These are phyloP conservation scores for Tetradesmus obliquus DNA, from an alignment of 139 green algal genomes.

Conservation along the genomic window DNA sequence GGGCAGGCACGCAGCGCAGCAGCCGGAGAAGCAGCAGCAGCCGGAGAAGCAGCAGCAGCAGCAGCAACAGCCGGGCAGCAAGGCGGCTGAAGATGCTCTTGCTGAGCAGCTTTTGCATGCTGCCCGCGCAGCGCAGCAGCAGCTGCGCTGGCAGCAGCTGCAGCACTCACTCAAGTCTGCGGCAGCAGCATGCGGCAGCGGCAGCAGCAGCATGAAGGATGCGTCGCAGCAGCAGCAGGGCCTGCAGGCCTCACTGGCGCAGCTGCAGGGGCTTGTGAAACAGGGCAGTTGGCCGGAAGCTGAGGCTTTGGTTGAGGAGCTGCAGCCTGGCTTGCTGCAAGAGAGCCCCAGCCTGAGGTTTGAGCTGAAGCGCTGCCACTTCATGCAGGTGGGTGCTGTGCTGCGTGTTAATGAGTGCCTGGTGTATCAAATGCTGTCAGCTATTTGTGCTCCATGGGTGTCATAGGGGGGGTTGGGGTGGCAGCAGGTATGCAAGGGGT, in stretches of 20 bases:
- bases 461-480: no score
- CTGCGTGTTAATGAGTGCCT: background rate
- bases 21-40: background rate
- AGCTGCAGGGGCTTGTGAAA: background rate
- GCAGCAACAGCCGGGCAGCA: background rate
- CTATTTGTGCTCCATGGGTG: no score
- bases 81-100: background rate
- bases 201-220: background rate
- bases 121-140: background rate
- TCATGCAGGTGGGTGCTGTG: conserved; percentile 17
- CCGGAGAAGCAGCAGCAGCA: background rate
- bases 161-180: conserved; percentile 36
- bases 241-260: background rate
- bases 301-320: conserved; percentile 6
- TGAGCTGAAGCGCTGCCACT: conserved; percentile 48
- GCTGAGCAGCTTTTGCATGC: background rate
- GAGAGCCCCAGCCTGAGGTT: conserved; percentile 35
- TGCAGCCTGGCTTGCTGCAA: conserved; percentile 38
- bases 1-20: background rate
- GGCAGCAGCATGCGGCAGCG: background rate
- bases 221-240: background rate
- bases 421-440: no score
- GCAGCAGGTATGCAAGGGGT: background rate
- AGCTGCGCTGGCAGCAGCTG: conserved; percentile 39
- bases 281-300: background rate